phyloP scores from a whole-genome alignment of 2,329 filamentous ascomycete genomes.

The Byssothecium circinans region DNA sequence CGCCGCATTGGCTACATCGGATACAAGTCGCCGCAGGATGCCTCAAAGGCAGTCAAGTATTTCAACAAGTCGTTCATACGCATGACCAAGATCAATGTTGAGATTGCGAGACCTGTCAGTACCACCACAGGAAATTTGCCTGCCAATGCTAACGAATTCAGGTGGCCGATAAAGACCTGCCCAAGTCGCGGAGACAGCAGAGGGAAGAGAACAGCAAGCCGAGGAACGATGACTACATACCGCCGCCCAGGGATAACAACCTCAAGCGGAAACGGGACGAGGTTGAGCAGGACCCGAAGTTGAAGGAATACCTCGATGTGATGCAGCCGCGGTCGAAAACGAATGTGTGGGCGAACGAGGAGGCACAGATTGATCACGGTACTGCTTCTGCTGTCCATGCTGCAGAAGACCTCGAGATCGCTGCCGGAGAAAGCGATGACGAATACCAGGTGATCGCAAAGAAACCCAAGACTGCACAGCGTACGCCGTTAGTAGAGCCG shows the following conservation, averaged over 20 bases:
- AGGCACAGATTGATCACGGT: slow-evolving; percentile 28
- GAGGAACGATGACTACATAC: slow-evolving; percentile 28
- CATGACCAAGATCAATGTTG: slow-evolving; percentile 91
- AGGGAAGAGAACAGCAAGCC: slow-evolving; percentile 29
- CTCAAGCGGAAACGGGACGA: slow-evolving; percentile 71
- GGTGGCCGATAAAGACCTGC: slow-evolving; percentile 39
- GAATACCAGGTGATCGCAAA: slow-evolving; percentile 69
- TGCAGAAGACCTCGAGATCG: slow-evolving; percentile 26
- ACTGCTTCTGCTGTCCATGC: slow-evolving; percentile 18
- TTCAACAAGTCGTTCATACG: slow-evolving; percentile 95
- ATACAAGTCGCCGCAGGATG: slow-evolving; percentile 81
- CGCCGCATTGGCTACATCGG: slow-evolving; percentile 94
- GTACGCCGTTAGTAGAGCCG: slow-evolving; percentile 7
- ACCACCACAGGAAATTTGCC: neutral
- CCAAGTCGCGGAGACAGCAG: slow-evolving; percentile 37
- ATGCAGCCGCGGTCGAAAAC: slow-evolving; percentile 71
- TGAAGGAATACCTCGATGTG: slow-evolving; percentile 82
- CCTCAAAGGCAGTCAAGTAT: slow-evolving; percentile 82
- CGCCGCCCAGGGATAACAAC: slow-evolving; percentile 29
- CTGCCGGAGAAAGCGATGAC: slow-evolving; percentile 65
- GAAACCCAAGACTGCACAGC: slow-evolving; percentile 41
- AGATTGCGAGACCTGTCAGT: slow-evolving; percentile 79
- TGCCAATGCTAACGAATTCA: slow-evolving; percentile 31
- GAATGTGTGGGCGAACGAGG: slow-evolving; percentile 64
- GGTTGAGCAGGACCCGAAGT: slow-evolving; percentile 68